Evolutionary conservation across 2,329 filamentous ascomycete species (phyloP).

Genomic region (Pestalotiopsis sp.): DNA sequence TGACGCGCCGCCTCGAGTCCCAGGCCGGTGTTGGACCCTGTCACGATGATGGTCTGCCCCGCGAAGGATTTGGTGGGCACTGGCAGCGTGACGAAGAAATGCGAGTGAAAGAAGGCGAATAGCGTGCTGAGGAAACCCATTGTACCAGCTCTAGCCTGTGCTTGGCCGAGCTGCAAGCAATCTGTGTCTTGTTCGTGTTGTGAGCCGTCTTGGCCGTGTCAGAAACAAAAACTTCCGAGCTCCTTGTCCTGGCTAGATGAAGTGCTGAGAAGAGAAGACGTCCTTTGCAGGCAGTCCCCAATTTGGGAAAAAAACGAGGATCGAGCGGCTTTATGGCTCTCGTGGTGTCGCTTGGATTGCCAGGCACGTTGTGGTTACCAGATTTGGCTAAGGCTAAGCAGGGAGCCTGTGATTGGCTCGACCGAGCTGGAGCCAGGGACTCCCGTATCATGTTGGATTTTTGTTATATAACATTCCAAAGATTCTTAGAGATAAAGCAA

Average conservation of each 20-base stretch:
- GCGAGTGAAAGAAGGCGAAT: slow-evolving; percentile 7
- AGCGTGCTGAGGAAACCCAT: slow-evolving; percentile 1
- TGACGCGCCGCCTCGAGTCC: slow-evolving; percentile 38
- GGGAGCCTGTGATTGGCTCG: not conserved
- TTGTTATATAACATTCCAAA: not conserved
- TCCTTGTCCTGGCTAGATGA: too few relatives aligned
- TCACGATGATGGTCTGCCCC: slow-evolving; percentile 37
- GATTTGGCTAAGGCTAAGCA: not conserved
- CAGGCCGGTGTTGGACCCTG: slow-evolving; percentile 37
- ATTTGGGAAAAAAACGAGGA: too few relatives aligned
- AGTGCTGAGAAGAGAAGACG: too few relatives aligned
- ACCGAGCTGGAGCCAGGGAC: not conserved
- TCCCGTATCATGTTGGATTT: not conserved
- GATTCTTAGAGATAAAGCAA: too few relatives aligned
- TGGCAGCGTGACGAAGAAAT: slow-evolving; percentile 16
- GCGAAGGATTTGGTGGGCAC: slow-evolving; percentile 25
- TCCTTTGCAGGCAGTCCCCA: too few relatives aligned
- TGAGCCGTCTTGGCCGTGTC: too few relatives aligned
- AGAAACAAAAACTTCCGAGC: too few relatives aligned
- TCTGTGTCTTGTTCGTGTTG: too few relatives aligned
- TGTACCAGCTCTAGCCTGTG: too few relatives aligned
- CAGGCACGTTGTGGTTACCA: not conserved
- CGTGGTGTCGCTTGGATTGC: too few relatives aligned
- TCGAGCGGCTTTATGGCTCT: too few relatives aligned
- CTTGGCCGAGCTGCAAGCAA: not conserved